Percentiles rank a stretch among this genome's conserved stretches.
These are phyloP conservation scores for Populus hybrid DNA, from an alignment of 441 rosid genomes.

Conservation along the genomic window DNA sequence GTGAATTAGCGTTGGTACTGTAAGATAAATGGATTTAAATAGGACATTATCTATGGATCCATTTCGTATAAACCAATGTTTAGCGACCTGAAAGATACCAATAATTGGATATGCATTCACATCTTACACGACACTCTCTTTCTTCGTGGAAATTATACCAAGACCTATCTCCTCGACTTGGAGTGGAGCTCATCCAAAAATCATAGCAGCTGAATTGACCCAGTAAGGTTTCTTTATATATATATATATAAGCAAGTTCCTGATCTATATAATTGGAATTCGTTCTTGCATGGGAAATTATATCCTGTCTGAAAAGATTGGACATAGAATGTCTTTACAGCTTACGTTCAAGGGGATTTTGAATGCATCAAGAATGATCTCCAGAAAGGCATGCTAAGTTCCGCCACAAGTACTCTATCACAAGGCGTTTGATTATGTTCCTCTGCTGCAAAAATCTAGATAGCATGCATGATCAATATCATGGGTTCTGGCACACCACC, in stretches of 20 bases:
- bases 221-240: slow-evolving; percentile 21
- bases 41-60: too few relatives aligned
- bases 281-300: not conserved
- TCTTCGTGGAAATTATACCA: slow-evolving; percentile 65
- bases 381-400: not conserved
- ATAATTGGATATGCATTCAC: not conserved
- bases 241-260: not conserved
- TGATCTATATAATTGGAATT: slow-evolving; percentile 12
- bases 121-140: slow-evolving; percentile 7
- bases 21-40: too few relatives aligned
- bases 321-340: not conserved
- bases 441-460: not conserved
- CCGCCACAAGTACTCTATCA: not conserved
- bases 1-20: too few relatives aligned
- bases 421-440: not conserved
- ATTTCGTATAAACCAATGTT: too few relatives aligned
- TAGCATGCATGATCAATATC: not conserved
- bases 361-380: not conserved
- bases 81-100: too few relatives aligned
- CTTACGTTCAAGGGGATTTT: not conserved
- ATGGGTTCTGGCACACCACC: not conserved
- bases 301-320: not conserved
- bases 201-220: slow-evolving; percentile 32
- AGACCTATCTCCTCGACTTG: slow-evolving; percentile 68
- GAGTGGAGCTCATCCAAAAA: slow-evolving; percentile 75